Conservation (phyloP, 2,329 filamentous ascomycete species). For the Phialophora tarda region DNA sequence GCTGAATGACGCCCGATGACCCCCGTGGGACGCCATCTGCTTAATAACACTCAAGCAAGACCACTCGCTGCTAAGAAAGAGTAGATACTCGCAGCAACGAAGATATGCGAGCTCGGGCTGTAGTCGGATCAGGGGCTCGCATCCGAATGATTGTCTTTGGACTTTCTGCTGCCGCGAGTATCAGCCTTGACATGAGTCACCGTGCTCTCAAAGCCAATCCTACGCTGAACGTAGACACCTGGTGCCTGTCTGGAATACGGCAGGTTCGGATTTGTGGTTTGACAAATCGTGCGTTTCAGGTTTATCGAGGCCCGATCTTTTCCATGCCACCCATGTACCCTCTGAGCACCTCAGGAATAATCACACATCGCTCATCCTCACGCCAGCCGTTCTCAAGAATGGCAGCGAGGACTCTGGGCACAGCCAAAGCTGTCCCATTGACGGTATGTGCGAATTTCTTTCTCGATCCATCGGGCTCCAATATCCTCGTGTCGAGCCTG, state of each 20-base stretch:
- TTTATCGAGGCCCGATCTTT: constrained; percentile 59
- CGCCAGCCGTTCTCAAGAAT: constrained; percentile 84
- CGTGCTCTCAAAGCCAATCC: not conserved
- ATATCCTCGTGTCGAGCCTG: constrained; percentile 76
- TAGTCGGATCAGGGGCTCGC: not conserved
- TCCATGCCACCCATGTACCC: constrained; percentile 82
- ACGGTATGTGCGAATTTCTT: constrained; percentile 83
- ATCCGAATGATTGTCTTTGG: not conserved
- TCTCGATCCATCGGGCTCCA: constrained; percentile 57
- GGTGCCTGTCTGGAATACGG: no score
- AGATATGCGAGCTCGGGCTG: not conserved
- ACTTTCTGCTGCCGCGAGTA: not conserved
- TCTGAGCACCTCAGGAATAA: constrained; percentile 77
- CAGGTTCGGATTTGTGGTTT: not conserved
- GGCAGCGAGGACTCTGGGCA: constrained; percentile 86
- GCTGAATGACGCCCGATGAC: not conserved
- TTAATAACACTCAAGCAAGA: not conserved
- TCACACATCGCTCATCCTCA: constrained; percentile 72
- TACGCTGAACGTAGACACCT: not conserved
- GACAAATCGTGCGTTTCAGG: not conserved
- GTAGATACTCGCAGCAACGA: not conserved
- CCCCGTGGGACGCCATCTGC: not conserved
- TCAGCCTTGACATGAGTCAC: not conserved
- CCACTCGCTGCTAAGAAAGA: not conserved
- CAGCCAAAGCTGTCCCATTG: constrained; percentile 91